phyloP scores from a whole-genome alignment of 2,329 filamentous ascomycete species.

The Fusarium musae region DNA sequence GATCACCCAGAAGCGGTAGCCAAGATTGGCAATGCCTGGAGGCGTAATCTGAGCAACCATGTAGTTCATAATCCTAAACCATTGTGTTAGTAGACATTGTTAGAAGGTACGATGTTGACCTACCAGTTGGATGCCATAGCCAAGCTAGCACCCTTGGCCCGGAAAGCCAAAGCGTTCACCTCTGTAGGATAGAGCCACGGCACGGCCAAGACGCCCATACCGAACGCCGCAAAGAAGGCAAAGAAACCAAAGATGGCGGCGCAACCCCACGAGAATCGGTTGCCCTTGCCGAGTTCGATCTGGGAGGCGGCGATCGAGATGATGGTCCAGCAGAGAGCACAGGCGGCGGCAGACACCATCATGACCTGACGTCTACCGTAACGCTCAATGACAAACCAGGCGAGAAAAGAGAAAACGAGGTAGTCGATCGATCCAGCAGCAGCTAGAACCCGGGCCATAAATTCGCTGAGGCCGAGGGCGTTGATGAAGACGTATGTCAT shows the following conservation, averaged over 20 bases:
- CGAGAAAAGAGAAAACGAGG: neutral
- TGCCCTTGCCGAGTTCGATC: neutral
- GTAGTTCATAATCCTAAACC: neutral
- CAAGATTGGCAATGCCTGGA: neutral
- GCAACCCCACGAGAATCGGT: neutral
- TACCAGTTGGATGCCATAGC: neutral
- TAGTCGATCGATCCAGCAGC: neutral
- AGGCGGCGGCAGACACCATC: neutral
- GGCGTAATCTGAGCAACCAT: neutral
- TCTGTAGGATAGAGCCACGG: conserved; percentile 1
- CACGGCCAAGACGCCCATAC: neutral
- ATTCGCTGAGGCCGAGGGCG: neutral
- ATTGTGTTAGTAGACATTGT: neutral
- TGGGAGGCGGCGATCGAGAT: neutral
- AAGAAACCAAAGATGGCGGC: neutral
- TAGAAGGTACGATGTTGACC: neutral
- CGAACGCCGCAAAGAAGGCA: neutral
- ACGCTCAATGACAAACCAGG: neutral
- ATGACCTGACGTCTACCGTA: neutral
- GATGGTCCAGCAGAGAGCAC: neutral
- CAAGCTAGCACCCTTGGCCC: neutral
- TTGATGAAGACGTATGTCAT: neutral
- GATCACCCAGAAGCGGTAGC: neutral
- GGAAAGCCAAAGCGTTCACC: neutral
- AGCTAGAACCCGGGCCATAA: neutral